These are phyloP conservation scores for Jaapia argillacea DNA, from an alignment of 768 basidiomycete species.

Conservation along the genomic window DNA sequence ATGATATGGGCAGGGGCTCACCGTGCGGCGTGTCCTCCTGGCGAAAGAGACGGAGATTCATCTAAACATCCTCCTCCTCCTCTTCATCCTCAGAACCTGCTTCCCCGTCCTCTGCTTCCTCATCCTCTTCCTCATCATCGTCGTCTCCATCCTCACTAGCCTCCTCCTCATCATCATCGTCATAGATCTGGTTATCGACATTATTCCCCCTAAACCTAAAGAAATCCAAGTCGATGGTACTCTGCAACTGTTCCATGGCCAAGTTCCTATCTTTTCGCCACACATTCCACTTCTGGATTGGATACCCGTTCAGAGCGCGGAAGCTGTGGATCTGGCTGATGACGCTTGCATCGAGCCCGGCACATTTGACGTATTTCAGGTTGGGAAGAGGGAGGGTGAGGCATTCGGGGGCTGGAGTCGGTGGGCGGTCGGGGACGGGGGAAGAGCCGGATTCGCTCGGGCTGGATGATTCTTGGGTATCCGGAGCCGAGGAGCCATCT, in stretches of 20 bases:
- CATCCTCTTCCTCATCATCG: conserved; percentile 8
- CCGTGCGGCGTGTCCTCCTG: no score
- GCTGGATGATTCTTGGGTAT: background rate
- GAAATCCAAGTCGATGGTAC: conserved; percentile 1
- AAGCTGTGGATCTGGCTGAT: conserved; percentile 1
- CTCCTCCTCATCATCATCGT: conserved; percentile 2
- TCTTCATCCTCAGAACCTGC: conserved; percentile 8
- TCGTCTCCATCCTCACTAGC: conserved; percentile 1
- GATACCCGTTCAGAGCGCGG: conserved; percentile 1
- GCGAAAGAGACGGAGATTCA: background rate
- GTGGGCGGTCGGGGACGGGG: background rate
- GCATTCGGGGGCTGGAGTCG: background rate
- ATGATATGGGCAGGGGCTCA: no score
- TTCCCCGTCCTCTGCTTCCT: conserved; percentile 7
- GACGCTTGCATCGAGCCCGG: conserved; percentile 1
- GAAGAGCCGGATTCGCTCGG: background rate
- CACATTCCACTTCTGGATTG: conserved; percentile 1
- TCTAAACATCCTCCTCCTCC: conserved; percentile 4
- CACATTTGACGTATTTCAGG: conserved; percentile 3
- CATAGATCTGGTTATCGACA: conserved; percentile 5
- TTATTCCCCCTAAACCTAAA: conserved; percentile 5
- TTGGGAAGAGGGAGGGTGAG: conserved; percentile 2
- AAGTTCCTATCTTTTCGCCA: background rate
- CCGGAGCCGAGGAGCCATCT: background rate
- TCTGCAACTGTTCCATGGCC: conserved; percentile 1